These are phyloP conservation scores for Pleurotus ostreatus DNA, from an alignment of 768 basidiomycete species.

Conservation along the genomic window DNA sequence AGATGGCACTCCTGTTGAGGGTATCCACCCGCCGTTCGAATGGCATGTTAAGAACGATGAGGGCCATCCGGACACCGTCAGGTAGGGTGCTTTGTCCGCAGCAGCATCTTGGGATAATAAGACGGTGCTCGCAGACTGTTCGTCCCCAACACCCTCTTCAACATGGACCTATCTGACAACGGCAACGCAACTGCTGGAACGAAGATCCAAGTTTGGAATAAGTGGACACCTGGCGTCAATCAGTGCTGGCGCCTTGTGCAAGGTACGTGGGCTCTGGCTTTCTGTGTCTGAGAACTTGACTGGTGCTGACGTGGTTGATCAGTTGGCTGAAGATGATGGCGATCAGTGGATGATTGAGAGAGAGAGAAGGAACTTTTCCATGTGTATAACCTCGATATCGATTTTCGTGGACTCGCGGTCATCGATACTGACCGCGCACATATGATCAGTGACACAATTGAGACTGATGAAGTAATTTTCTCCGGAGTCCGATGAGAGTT, in stretches of 20 bases:
- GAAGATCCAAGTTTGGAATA: neutral
- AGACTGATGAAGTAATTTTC: no score
- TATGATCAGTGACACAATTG: no score
- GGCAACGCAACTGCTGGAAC: conserved; percentile 6
- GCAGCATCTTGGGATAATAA: conserved; percentile 12
- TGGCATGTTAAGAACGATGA: conserved; percentile 53
- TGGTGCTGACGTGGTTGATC: no score
- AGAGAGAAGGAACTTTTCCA: no score
- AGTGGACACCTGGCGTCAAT: neutral
- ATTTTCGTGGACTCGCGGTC: no score
- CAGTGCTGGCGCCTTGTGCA: neutral
- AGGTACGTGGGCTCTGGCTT: neutral
- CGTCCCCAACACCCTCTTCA: neutral
- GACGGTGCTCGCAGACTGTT: neutral
- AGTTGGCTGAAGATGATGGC: no score
- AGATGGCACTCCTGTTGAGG: conserved; percentile 40
- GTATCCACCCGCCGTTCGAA: conserved; percentile 25
- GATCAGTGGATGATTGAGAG: no score
- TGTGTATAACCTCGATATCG: no score
- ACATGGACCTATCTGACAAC: conserved; percentile 3
- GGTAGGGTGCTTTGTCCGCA: conserved; percentile 7
- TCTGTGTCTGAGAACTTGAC: no score
- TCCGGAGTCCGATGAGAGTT: no score
- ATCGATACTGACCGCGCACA: no score
- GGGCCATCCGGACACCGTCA: conserved; percentile 16